These are phyloP conservation scores for Bretschneidera sinensis DNA, from an alignment of 345 rosid species.

Conservation along the genomic window DNA sequence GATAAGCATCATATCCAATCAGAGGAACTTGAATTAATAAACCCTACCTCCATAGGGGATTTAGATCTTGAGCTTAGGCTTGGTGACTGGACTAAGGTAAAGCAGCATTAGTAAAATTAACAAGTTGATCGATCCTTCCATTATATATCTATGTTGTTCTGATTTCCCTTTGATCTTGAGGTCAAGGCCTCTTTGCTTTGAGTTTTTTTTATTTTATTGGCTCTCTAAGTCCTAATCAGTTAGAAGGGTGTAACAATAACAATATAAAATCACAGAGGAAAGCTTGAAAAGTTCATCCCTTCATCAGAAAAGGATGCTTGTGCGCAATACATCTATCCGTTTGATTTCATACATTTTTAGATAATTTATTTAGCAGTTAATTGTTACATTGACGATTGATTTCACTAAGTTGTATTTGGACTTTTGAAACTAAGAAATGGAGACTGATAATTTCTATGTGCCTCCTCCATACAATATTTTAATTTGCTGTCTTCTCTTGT, in stretches of 20 bases:
- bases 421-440: too few relatives aligned
- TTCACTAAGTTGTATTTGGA: too few relatives aligned
- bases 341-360: too few relatives aligned
- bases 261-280: slow-evolving; percentile 8
- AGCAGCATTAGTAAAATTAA: not conserved
- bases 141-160: slow-evolving; percentile 12
- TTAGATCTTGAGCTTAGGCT: slow-evolving; percentile 96
- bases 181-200: slow-evolving; percentile 19
- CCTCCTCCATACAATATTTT: too few relatives aligned
- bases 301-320: too few relatives aligned
- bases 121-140: not conserved
- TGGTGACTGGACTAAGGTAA: slow-evolving; percentile 59
- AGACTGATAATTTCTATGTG: too few relatives aligned
- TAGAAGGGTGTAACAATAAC: slow-evolving; percentile 26
- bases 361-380: too few relatives aligned
- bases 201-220: slow-evolving; percentile 23
- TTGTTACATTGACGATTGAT: too few relatives aligned
- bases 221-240: slow-evolving; percentile 15
- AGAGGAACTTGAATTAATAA: slow-evolving; percentile 33
- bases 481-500: too few relatives aligned
- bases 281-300: too few relatives aligned
- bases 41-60: slow-evolving; percentile 45
- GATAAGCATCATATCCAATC: slow-evolving; percentile 30
- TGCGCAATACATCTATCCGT: too few relatives aligned
- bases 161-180: slow-evolving; percentile 9